Conservation (phyloP, 2,329 filamentous ascomycete species). For the Fusarium buharicum region DNA sequence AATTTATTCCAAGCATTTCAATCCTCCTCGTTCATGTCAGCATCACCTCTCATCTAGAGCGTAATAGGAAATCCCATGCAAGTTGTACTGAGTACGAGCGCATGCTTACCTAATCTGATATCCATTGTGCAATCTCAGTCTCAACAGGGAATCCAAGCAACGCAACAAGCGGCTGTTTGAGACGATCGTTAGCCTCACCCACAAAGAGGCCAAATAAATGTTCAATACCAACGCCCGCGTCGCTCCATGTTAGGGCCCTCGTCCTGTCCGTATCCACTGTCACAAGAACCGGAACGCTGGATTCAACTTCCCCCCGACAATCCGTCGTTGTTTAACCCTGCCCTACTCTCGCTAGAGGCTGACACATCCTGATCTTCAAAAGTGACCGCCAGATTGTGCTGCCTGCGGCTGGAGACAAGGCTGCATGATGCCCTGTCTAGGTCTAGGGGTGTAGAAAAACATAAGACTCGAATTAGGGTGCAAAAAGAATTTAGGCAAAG, state of each 20-base stretch:
- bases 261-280: conserved; percentile 32
- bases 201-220: conserved; percentile 20
- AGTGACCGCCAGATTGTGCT: conserved; percentile 27
- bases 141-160: conserved; percentile 38
- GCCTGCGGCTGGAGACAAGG: conserved; percentile 24
- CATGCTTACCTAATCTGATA: conserved; percentile 31
- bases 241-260: conserved; percentile 25
- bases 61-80: too few species aligned
- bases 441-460: too few species aligned
- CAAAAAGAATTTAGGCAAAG: too few species aligned
- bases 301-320: conserved; percentile 21
- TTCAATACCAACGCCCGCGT: conserved; percentile 18
- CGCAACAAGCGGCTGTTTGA: conserved; percentile 30
- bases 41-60: conserved; percentile 15
- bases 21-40: conserved; percentile 27
- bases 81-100: not conserved
- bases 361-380: conserved; percentile 32
- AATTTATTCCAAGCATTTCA: conserved; percentile 22
- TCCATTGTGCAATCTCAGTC: conserved; percentile 17
- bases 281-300: conserved; percentile 23
- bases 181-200: conserved; percentile 28
- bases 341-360: conserved; percentile 36
- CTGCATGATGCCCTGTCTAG: conserved; percentile 14
- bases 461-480: too few species aligned
- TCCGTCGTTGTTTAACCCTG: conserved; percentile 29